These are phyloP conservation scores for Aspergillus niger DNA, from an alignment of 2,329 filamentous ascomycete genomes.

Conservation along the genomic window DNA sequence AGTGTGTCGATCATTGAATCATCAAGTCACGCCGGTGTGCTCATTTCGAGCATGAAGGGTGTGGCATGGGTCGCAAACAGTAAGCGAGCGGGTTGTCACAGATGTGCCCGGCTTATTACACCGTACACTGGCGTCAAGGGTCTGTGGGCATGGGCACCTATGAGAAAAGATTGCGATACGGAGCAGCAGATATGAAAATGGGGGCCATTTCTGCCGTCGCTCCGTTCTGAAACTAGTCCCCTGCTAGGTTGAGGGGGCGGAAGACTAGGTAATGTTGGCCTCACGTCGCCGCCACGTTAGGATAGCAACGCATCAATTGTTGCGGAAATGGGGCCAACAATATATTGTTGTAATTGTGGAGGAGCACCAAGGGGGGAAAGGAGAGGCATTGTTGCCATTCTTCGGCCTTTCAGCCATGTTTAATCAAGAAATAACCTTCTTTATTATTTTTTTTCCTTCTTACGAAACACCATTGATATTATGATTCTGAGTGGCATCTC, in stretches of 20 bases:
- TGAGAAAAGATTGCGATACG: background rate
- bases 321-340: conserved; percentile 1
- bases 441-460: no score
- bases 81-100: background rate
- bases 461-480: background rate
- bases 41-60: background rate
- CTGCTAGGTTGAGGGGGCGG: background rate
- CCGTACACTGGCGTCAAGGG: background rate
- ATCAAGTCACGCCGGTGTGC: background rate
- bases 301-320: background rate
- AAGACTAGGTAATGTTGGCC: background rate
- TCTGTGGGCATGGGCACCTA: conserved; percentile 3
- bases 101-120: background rate
- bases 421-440: no score
- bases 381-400: background rate
- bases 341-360: background rate
- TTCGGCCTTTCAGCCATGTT: background rate
- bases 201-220: conserved; percentile 4
- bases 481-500: background rate
- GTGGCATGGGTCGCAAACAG: background rate
- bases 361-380: background rate
- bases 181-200: background rate
- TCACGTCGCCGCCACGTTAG: background rate
- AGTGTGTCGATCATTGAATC: background rate
- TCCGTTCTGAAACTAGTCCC: conserved; percentile 1